Conservation (phyloP, 371 early-diverging fungal species). For the Mucor saturninus region DNA sequence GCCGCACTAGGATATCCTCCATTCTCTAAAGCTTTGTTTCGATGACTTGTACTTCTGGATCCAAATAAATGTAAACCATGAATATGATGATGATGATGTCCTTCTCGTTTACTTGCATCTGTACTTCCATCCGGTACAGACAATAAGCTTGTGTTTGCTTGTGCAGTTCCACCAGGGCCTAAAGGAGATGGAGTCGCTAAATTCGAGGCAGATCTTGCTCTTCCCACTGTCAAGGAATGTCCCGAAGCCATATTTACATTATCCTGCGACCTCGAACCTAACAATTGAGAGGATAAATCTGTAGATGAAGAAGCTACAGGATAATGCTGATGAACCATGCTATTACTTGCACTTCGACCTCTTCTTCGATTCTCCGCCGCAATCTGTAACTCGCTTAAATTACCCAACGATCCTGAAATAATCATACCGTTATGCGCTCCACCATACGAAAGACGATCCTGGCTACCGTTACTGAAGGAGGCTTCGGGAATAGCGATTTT, state of each 20-base stretch:
- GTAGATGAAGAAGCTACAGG: constrained; percentile 3
- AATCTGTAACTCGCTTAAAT: constrained; percentile 31
- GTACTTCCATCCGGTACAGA: constrained; percentile 16
- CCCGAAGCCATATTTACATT: constrained; percentile 1
- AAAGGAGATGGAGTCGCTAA: constrained; percentile 13
- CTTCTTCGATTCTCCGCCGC: constrained; percentile 11
- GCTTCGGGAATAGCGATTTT: constrained; percentile 48
- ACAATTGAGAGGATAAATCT: not conserved
- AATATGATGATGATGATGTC: constrained; percentile 25
- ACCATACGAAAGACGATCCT: constrained; percentile 6
- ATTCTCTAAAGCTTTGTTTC: constrained; percentile 3
- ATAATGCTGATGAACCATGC: constrained; percentile 3
- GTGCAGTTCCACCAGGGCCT: constrained; percentile 1
- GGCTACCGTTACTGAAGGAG: constrained; percentile 6
- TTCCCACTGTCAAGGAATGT: constrained; percentile 1
- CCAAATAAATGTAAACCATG: constrained; percentile 35
- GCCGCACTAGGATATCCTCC: not conserved
- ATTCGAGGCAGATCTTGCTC: constrained; percentile 29
- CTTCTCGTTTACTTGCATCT: constrained; percentile 1
- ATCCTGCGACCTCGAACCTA: constrained; percentile 25
- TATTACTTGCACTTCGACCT: constrained; percentile 25
- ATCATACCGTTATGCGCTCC: constrained; percentile 29
- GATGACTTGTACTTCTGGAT: constrained; percentile 28
- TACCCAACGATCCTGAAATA: constrained; percentile 38
- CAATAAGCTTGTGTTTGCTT: constrained; percentile 6